phyloP scores from a whole-genome alignment of 805 yeast species.

The Komagataella kurtzmanii region DNA sequence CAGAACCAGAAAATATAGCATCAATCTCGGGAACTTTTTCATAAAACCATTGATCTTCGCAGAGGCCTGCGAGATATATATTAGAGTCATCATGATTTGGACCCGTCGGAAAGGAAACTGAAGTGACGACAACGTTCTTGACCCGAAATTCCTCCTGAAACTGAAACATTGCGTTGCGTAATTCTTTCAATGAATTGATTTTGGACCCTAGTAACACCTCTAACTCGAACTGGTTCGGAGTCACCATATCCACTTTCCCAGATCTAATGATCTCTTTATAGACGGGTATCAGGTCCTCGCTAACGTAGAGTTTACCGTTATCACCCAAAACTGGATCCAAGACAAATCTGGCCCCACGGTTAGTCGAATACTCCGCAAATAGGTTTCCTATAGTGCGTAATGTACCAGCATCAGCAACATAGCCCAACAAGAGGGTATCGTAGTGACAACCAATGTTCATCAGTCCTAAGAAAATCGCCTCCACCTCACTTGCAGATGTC shows the following conservation, averaged over 20 bases:
- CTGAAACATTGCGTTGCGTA: constrained; percentile 22
- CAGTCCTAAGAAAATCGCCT: constrained; percentile 43
- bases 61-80: constrained; percentile 2
- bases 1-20: constrained; percentile 62
- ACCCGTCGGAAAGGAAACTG: constrained; percentile 22
- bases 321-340: constrained; percentile 93
- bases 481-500: constrained; percentile 29
- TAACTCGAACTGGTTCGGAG: constrained; percentile 70
- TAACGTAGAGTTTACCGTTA: constrained; percentile 71
- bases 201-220: constrained; percentile 39
- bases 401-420: constrained; percentile 51
- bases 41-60: constrained; percentile 11
- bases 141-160: constrained; percentile 34
- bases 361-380: constrained; percentile 17
- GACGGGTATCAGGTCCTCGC: constrained; percentile 35
- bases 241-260: constrained; percentile 33
- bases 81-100: constrained; percentile 7
- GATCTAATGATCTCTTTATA: constrained; percentile 32
- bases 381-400: constrained; percentile 35
- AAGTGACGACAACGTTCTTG: constrained; percentile 43
- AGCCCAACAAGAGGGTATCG: constrained; percentile 67
- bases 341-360: constrained; percentile 32
- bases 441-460: constrained; percentile 34
- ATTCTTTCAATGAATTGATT: constrained; percentile 22
- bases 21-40: constrained; percentile 33